Percentiles rank a stretch among this genome's conserved stretches.
Evolutionary conservation across 164 flowering plant species (phyloP).

Genomic region (Platanus orientalis): DNA sequence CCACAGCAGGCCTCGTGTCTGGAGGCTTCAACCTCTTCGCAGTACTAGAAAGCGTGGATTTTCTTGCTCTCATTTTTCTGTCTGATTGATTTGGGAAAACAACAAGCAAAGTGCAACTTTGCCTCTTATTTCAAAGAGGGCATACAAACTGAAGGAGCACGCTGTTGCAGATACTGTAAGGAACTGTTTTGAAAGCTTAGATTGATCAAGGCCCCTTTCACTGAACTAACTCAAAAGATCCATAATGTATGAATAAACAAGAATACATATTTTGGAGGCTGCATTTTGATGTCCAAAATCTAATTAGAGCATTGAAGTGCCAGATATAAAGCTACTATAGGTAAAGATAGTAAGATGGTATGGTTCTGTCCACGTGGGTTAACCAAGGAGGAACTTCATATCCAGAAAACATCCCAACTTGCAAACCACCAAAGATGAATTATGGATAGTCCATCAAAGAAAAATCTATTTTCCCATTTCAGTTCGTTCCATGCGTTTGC

Average conservation of each 20-base stretch:
- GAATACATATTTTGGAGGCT: not conserved
- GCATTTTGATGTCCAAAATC: not conserved
- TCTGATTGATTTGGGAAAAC: not conserved
- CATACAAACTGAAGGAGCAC: not conserved
- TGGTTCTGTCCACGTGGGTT: not conserved
- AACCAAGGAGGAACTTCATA: not conserved
- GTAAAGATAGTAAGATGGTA: not conserved
- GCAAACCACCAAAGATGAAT: not conserved
- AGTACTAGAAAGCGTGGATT: not conserved
- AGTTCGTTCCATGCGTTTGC: not conserved
- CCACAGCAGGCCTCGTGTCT: not conserved
- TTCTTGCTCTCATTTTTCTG: not conserved
- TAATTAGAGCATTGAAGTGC: not conserved
- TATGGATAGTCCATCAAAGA: not conserved
- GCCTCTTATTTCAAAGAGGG: not conserved
- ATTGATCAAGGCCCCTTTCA: not conserved
- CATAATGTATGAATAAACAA: not conserved
- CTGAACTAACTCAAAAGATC: not conserved
- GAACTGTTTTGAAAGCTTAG: not conserved
- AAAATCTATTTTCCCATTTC: not conserved
- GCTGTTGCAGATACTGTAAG: not conserved
- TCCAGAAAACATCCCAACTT: not conserved
- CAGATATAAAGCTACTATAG: too few species aligned
- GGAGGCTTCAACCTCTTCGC: not conserved
- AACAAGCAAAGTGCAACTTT: not conserved